Evolutionary conservation across 164 flowering plant genomes (phyloP).

Genomic region (Paratinospora sagittata): DNA sequence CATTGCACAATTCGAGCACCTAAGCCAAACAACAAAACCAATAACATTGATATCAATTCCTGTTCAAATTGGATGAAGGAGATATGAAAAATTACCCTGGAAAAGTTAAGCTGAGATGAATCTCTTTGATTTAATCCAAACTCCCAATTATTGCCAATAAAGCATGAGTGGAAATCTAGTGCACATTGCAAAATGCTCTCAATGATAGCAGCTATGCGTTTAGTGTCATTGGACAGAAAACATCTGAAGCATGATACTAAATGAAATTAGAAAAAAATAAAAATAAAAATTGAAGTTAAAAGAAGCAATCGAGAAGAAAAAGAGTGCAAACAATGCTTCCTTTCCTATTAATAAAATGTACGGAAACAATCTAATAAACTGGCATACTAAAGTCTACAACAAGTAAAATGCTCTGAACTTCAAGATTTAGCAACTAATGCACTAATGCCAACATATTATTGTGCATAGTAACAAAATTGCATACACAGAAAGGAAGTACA

Average conservation of each 20-base stretch:
- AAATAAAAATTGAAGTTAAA: conserved; percentile 2
- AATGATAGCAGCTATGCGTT: conserved; percentile 39
- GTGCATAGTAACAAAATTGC: too few relatives aligned
- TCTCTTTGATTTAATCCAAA: conserved; percentile 23
- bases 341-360: neutral
- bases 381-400: neutral
- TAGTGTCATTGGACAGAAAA: conserved; percentile 64
- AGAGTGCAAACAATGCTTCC: neutral
- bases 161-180: conserved; percentile 64
- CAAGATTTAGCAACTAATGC: too few relatives aligned
- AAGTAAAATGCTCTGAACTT: neutral
- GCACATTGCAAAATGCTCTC: conserved; percentile 81
- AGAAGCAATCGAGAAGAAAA: neutral
- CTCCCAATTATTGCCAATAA: conserved; percentile 29
- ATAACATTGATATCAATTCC: neutral
- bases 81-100: conserved; percentile 39
- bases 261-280: neutral
- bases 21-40: neutral
- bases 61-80: neutral
- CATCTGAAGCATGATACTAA: conserved; percentile 44
- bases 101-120: conserved; percentile 33
- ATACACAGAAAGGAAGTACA: too few relatives aligned
- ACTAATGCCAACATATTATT: too few relatives aligned
- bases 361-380: neutral
- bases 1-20: too few relatives aligned